A percentile compares a stretch with the other conserved stretches of the same genome.
Evolutionary conservation across 1,284 basidiomycete species (phyloP).

Genomic region (Tilletia horrida): DNA sequence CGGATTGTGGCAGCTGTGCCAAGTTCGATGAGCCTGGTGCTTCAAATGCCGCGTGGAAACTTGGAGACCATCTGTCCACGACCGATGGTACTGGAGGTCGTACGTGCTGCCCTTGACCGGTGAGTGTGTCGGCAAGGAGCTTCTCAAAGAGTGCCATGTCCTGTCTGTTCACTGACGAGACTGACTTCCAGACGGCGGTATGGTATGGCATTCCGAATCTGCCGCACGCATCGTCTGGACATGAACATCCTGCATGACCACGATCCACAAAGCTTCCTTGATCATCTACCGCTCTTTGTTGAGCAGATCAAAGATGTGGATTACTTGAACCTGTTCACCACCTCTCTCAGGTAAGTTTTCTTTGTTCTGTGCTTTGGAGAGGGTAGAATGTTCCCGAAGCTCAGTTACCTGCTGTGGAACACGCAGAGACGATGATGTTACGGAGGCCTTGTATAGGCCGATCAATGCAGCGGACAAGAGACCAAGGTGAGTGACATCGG

Average conservation of each 20-base stretch:
- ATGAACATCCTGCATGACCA: constrained; percentile 82
- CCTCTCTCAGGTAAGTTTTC: constrained; percentile 60
- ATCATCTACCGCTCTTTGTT: constrained; percentile 62
- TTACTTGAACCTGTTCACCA: constrained; percentile 87
- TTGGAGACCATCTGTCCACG: constrained; percentile 91
- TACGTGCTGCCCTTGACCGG: constrained; percentile 40
- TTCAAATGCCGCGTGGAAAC: constrained; percentile 98
- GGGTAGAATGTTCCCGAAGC: background rate
- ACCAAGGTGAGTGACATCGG: background rate
- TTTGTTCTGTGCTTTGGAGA: background rate
- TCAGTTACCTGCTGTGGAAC: background rate
- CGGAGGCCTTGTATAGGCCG: constrained; percentile 53
- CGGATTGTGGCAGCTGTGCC: constrained; percentile 49
- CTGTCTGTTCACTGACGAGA: background rate
- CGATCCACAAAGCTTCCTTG: constrained; percentile 67
- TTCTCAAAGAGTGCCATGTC: no score
- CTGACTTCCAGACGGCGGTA: constrained; percentile 58
- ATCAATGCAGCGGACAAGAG: constrained; percentile 23
- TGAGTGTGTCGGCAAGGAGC: background rate
- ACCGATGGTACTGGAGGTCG: constrained; percentile 74
- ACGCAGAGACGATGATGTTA: constrained; percentile 55
- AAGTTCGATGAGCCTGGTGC: constrained; percentile 67
- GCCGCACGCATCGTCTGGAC: constrained; percentile 89
- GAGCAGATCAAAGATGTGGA: constrained; percentile 85
- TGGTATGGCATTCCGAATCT: constrained; percentile 80